Percentiles rank a stretch among this genome's conserved stretches.
Evolutionary conservation across 108 stramenopile genomes (phyloP).

Genomic region (Schizochytrium sp.): DNA sequence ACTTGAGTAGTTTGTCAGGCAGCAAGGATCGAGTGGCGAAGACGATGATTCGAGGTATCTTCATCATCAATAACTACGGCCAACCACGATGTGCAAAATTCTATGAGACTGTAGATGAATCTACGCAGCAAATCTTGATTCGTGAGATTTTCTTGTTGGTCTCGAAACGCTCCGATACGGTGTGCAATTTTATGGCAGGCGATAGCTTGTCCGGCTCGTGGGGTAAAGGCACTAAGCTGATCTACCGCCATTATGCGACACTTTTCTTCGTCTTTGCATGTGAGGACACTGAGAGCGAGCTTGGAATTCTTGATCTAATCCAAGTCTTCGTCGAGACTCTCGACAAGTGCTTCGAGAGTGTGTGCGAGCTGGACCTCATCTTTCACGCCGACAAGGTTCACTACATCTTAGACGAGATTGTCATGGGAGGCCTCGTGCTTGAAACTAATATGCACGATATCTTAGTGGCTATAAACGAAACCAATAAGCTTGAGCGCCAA

Average conservation of each 20-base stretch:
- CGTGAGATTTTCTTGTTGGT: conserved; percentile 95
- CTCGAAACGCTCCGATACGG: conserved; percentile 91
- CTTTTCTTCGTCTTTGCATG: conserved; percentile 99
- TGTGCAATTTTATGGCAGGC: conserved; percentile 99
- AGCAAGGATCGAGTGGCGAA: not conserved
- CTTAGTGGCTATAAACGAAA: conserved; percentile 91
- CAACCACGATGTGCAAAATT: conserved; percentile 96
- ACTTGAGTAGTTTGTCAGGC: not conserved
- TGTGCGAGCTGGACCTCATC: conserved; percentile 99
- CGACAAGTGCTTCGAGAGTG: conserved; percentile 99
- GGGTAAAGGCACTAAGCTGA: conserved; percentile 95
- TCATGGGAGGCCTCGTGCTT: conserved; percentile 99
- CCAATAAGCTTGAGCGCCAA: conserved; percentile 84
- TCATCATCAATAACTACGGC: conserved; percentile 99
- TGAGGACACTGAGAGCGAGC: conserved; percentile 94
- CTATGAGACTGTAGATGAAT: conserved; percentile 87
- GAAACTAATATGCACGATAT: conserved; percentile 95
- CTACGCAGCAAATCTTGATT: conserved; percentile 88
- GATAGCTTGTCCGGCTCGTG: conserved; percentile 87
- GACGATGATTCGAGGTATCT: conserved; percentile 83
- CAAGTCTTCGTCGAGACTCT: conserved; percentile 97
- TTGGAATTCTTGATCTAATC: conserved; percentile 98
- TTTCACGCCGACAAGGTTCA: conserved; percentile 93
- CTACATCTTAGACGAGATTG: conserved; percentile 89
- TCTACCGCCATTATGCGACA: conserved; percentile 99